Evolutionary conservation across 805 yeast genomes (phyloP).

Genomic region (Saturnispora halmiae): DNA sequence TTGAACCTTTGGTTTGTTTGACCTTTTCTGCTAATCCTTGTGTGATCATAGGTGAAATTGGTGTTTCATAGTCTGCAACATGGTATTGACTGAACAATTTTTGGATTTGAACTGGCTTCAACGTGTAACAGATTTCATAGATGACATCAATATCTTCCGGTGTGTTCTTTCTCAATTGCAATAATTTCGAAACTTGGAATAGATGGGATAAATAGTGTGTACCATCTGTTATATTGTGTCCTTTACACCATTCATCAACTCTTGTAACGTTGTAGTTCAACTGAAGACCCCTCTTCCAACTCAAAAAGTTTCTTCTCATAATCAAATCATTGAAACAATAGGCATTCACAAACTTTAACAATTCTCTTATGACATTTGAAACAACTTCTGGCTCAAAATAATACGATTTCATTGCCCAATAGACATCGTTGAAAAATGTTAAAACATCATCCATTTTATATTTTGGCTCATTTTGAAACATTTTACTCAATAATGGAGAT

Average conservation of each 20-base stretch:
- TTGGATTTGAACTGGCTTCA: conserved; percentile 94
- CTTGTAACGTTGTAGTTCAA: conserved; percentile 93
- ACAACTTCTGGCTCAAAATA: conserved; percentile 78
- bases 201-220: conserved; percentile 75
- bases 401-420: conserved; percentile 89
- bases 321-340: conserved; percentile 90
- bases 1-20: conserved; percentile 45
- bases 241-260: conserved; percentile 96
- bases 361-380: conserved; percentile 74
- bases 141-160: conserved; percentile 84
- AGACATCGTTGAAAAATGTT: conserved; percentile 79
- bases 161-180: conserved; percentile 86
- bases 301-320: conserved; percentile 86
- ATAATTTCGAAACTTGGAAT: conserved; percentile 84
- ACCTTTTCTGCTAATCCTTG: conserved; percentile 75
- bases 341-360: conserved; percentile 82
- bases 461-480: conserved; percentile 61
- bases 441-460: conserved; percentile 92
- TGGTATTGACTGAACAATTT: conserved; percentile 81
- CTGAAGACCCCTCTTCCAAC: conserved; percentile 97
- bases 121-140: conserved; percentile 88
- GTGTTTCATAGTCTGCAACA: conserved; percentile 91
- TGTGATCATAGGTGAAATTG: conserved; percentile 73
- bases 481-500: conserved; percentile 70
- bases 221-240: conserved; percentile 84